A percentile compares a stretch with the other conserved stretches of the same genome.
Conservation (phyloP, 2,329 filamentous ascomycete species). For the Nannizziopsis barbatae region DNA sequence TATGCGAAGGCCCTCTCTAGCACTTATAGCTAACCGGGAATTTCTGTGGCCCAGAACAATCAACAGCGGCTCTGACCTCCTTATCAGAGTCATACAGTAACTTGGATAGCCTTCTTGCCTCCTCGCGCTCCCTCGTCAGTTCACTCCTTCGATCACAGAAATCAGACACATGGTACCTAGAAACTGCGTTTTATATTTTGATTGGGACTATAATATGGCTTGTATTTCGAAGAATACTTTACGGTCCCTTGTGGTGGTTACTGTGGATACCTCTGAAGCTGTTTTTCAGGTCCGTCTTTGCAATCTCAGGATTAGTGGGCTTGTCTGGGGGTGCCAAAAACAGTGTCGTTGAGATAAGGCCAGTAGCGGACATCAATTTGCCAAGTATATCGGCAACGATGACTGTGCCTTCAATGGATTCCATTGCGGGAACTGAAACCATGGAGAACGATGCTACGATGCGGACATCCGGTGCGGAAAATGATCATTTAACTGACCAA, state of each 20-base stretch:
- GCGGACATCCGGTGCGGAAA: background rate
- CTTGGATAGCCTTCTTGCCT: conserved; percentile 64
- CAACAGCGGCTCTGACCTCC: conserved; percentile 67
- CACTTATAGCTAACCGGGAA: background rate
- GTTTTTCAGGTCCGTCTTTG: conserved; percentile 48
- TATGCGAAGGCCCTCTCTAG: background rate
- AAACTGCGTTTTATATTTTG: conserved; percentile 77
- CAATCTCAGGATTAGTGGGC: conserved; percentile 45
- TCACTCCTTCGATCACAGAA: conserved; percentile 80
- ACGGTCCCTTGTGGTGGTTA: conserved; percentile 84
- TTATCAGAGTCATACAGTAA: conserved; percentile 71
- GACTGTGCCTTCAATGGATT: background rate
- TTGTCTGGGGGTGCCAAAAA: conserved; percentile 11
- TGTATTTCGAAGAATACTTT: conserved; percentile 70
- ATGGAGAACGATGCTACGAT: background rate
- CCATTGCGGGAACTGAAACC: background rate
- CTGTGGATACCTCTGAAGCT: conserved; percentile 70
- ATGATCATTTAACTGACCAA: conserved; percentile 32
- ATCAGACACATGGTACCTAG: conserved; percentile 95
- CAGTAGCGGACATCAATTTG: background rate
- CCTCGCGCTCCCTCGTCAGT: conserved; percentile 61
- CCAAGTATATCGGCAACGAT: background rate
- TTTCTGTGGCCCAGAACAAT: conserved; percentile 45
- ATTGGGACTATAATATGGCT: conserved; percentile 71
- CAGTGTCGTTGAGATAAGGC: background rate